Evolutionary conservation across 148 eudicot species (phyloP).

Genomic region (Tetragonia tetragonoides): DNA sequence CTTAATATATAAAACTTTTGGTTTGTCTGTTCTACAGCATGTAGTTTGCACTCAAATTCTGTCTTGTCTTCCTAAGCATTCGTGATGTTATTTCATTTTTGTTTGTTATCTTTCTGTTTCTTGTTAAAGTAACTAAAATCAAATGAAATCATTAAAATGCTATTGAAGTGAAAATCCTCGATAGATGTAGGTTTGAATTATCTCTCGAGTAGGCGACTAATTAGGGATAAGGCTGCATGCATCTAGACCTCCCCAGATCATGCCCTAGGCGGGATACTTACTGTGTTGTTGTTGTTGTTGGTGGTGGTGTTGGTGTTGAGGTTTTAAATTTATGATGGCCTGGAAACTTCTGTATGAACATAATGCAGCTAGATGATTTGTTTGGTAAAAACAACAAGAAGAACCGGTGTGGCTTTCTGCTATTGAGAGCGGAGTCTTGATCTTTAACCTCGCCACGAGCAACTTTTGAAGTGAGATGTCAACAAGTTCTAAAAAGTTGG

Average conservation of each 20-base stretch:
- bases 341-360: neutral
- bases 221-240: too few relatives aligned
- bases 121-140: neutral
- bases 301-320: too few relatives aligned
- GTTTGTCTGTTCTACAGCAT: neutral
- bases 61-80: neutral
- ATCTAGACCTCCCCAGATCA: too few relatives aligned
- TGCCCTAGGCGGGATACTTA: too few relatives aligned
- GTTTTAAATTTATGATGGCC: neutral
- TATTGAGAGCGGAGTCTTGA: too few relatives aligned
- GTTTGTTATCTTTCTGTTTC: neutral
- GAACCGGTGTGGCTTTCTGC: too few relatives aligned
- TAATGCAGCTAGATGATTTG: neutral
- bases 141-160: neutral
- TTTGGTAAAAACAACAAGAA: neutral
- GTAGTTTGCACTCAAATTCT: neutral
- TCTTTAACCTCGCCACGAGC: too few relatives aligned
- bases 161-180: neutral
- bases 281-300: too few relatives aligned
- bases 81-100: neutral
- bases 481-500: too few relatives aligned
- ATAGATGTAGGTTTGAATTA: neutral
- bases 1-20: neutral
- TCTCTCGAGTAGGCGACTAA: neutral
- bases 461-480: too few relatives aligned